These are phyloP conservation scores for Ogataea ramenticola DNA, from an alignment of 805 yeast genomes.

Conservation along the genomic window DNA sequence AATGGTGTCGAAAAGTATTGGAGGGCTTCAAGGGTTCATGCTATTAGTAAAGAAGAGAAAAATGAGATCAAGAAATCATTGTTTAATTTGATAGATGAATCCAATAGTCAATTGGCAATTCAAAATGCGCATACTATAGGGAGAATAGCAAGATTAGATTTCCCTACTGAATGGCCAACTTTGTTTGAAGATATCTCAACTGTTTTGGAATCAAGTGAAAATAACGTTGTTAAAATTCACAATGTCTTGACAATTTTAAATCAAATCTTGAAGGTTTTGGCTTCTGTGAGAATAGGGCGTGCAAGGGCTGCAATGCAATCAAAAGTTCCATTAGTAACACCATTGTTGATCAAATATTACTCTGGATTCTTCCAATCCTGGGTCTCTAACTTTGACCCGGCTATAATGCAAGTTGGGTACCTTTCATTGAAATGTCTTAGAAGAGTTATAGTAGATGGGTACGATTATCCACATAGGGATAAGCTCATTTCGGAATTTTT, in stretches of 20 bases:
- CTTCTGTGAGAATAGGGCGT: constrained; percentile 77
- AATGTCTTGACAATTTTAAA: constrained; percentile 63
- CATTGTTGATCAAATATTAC: constrained; percentile 55
- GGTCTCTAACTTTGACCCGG: constrained; percentile 43
- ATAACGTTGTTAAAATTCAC: constrained; percentile 46
- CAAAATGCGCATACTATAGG: constrained; percentile 85
- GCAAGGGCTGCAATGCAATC: constrained; percentile 71
- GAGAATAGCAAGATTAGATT: constrained; percentile 73
- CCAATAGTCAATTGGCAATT: constrained; percentile 63
- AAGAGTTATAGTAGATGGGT: constrained; percentile 70
- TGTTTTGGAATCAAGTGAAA: constrained; percentile 37
- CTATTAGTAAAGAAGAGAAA: constrained; percentile 64
- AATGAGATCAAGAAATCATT: constrained; percentile 48
- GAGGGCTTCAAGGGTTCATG: constrained; percentile 56
- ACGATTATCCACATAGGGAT: constrained; percentile 59
- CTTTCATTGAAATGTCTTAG: constrained; percentile 67
- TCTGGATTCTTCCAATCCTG: constrained; percentile 53
- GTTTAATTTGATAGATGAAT: constrained; percentile 54
- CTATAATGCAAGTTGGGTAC: constrained; percentile 69
- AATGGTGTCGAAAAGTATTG: constrained; percentile 83
- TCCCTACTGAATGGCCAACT: constrained; percentile 81
- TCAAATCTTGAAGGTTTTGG: constrained; percentile 68
- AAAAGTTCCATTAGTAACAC: constrained; percentile 57
- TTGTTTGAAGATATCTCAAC: constrained; percentile 59
- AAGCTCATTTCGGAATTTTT: constrained; percentile 55